Percentiles rank a stretch among this genome's conserved stretches.
phyloP scores from a whole-genome alignment of 1,139 yeast species.

The Yamadazyma atmosphaerica region DNA sequence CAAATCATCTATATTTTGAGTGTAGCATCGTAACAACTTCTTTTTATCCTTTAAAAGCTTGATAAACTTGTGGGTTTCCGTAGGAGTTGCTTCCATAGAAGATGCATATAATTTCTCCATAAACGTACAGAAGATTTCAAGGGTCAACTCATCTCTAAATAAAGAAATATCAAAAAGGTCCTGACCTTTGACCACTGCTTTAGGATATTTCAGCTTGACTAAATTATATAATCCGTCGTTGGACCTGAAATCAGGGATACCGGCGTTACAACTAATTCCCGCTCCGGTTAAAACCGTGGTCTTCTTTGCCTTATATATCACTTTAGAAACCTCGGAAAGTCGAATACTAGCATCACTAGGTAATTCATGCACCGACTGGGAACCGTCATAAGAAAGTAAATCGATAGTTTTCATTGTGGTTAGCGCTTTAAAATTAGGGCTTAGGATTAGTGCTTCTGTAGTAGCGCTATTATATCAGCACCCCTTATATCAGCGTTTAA shows the following conservation, averaged over 20 bases:
- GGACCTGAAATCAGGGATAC: conserved; percentile 93
- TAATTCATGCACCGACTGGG: conserved; percentile 16
- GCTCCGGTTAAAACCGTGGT: conserved; percentile 82
- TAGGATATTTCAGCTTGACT: conserved; percentile 65
- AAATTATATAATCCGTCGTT: conserved; percentile 77
- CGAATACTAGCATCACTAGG: conserved; percentile 31
- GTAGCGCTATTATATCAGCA: too few relatives aligned
- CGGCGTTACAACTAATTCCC: conserved; percentile 94
- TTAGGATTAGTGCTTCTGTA: too few relatives aligned
- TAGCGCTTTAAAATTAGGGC: neutral
- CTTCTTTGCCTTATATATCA: conserved; percentile 49
- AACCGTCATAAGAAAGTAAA: conserved; percentile 18
- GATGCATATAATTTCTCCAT: conserved; percentile 71
- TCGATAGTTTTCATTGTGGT: conserved; percentile 34
- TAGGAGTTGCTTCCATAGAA: conserved; percentile 69
- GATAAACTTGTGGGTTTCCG: conserved; percentile 81
- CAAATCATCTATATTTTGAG: conserved; percentile 68
- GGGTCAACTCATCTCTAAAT: conserved; percentile 65
- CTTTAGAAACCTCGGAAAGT: conserved; percentile 40
- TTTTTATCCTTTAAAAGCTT: conserved; percentile 61
- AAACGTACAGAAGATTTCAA: conserved; percentile 72
- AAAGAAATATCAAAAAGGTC: conserved; percentile 87
- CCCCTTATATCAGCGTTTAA: too few relatives aligned
- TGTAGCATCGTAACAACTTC: conserved; percentile 78
- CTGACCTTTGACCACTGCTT: conserved; percentile 70